Conservation (phyloP, 2,329 filamentous ascomycete species). For the Fusarium newnesense region DNA sequence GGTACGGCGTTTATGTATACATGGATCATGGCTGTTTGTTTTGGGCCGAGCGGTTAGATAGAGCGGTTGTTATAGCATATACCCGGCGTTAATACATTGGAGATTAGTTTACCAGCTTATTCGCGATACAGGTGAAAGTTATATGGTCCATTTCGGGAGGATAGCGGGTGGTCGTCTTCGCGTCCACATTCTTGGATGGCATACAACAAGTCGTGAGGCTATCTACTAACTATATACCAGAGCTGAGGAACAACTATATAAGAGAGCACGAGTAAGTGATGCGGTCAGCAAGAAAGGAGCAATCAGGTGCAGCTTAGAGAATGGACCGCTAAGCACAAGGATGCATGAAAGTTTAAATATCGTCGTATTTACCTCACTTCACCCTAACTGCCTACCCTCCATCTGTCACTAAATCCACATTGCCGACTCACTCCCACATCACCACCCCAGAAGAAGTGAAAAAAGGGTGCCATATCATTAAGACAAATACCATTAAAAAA, state of each 20-base stretch:
- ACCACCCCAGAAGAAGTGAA: slow-evolving; percentile 11
- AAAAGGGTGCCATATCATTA: slow-evolving; percentile 38
- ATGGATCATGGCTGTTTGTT: background rate
- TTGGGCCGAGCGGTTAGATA: background rate
- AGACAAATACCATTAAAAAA: slow-evolving; percentile 25
- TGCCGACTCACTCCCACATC: background rate
- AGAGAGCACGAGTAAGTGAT: background rate
- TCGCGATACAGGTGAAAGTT: accelerated
- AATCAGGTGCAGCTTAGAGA: background rate
- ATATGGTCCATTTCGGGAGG: background rate
- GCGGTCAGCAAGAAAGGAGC: background rate
- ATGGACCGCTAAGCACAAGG: background rate
- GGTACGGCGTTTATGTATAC: slow-evolving; percentile 29
- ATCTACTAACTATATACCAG: background rate
- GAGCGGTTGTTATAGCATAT: slow-evolving; percentile 16
- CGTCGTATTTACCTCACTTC: background rate
- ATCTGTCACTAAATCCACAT: background rate
- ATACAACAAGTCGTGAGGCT: background rate
- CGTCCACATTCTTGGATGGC: accelerated
- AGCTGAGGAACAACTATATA: too few species aligned
- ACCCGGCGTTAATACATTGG: slow-evolving; percentile 29
- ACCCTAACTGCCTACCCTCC: background rate
- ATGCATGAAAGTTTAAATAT: background rate
- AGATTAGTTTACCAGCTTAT: background rate
- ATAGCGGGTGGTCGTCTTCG: accelerated